Conservation (phyloP, 768 basidiomycete genomes). For the Leccinum uliginosum region DNA sequence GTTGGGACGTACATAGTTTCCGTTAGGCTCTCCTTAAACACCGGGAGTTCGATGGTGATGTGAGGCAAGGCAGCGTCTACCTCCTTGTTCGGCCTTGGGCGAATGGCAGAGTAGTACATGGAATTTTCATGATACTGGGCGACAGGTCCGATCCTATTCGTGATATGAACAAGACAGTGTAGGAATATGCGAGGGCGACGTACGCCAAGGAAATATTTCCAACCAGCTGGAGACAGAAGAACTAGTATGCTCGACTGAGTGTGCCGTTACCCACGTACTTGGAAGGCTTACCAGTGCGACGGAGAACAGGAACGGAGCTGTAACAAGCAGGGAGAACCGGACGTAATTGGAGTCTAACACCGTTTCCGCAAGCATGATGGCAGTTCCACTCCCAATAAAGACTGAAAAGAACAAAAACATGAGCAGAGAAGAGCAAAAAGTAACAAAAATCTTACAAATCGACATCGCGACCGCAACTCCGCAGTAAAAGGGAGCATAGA, state of each 20-base stretch:
- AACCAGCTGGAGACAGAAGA: conserved; percentile 70
- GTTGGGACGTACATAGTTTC: conserved; percentile 66
- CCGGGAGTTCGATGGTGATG: conserved; percentile 78
- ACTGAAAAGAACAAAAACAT: conserved; percentile 36
- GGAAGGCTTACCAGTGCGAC: conserved; percentile 56
- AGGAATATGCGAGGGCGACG: background rate
- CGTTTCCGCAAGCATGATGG: conserved; percentile 61
- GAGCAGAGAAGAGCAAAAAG: conserved; percentile 6
- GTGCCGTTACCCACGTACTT: background rate
- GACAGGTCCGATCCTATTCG: conserved; percentile 67
- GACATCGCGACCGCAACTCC: conserved; percentile 63
- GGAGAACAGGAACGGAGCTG: conserved; percentile 70
- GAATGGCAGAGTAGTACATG: conserved; percentile 71
- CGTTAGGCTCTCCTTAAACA: conserved; percentile 80
- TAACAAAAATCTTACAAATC: conserved; percentile 44
- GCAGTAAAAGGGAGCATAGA: conserved; percentile 70
- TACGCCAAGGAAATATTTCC: conserved; percentile 60
- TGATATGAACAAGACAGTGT: conserved; percentile 2
- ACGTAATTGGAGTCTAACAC: conserved; percentile 54
- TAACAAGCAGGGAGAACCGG: conserved; percentile 63
- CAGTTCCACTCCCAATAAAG: conserved; percentile 62
- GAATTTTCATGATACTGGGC: conserved; percentile 85
- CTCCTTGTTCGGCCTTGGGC: conserved; percentile 54
- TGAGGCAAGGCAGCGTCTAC: conserved; percentile 66
- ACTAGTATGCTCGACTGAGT: conserved; percentile 37